Base-by-base conservation (phyloP, 192 early-diverging fungal species). In the Coemansia sp. region DNA sequence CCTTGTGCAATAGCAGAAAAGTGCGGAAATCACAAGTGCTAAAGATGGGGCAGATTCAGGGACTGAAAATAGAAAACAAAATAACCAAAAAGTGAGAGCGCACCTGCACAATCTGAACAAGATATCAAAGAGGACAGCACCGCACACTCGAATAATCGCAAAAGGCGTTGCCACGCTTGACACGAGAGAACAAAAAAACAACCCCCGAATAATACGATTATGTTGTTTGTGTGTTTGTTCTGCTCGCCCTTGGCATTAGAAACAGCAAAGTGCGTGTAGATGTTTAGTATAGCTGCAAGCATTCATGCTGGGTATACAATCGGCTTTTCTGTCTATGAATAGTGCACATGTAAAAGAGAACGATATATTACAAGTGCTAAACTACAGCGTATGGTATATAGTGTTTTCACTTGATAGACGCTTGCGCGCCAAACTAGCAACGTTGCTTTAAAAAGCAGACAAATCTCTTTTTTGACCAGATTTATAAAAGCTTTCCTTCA, bases 121-220 rank as follows among this genome's bases (percentile, higher is more conserved):
- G 52, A 53, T n/a, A 53, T 21, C 52, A 53, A n/a, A 23, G 47
- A 48, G 11, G n/a, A 15, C 47, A 53, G 21, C 16, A 21, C n/a
- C 15, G 52, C 3, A 11, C 54, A 26, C n/a, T 48, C 47, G 10
- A 56, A 56, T 56, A 56, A 21, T 58, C 56, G 56, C 56, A 58
- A 40, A 58, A 16, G 56, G 56, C 56, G 56, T 37, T 40, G 56
- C 56, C 56, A 58, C 56, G 8, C 39, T 58, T 58, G 39, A 23
- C 56, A 18, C 32, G 7, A 6, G 16, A 37, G 39, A 40, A 58
- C n/a, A 58, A 58, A 23, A 53, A 7, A 23, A 32, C 32, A 32
- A 32, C 1, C 32, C 32, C 32, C 32, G 32, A 32, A 32, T 18
- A 19, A 49, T 6, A 49, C 19, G 6, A 49, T 49, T 12, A 16